Conservation (phyloP, 257 asterid species). For the Solanum gandarillasii region DNA sequence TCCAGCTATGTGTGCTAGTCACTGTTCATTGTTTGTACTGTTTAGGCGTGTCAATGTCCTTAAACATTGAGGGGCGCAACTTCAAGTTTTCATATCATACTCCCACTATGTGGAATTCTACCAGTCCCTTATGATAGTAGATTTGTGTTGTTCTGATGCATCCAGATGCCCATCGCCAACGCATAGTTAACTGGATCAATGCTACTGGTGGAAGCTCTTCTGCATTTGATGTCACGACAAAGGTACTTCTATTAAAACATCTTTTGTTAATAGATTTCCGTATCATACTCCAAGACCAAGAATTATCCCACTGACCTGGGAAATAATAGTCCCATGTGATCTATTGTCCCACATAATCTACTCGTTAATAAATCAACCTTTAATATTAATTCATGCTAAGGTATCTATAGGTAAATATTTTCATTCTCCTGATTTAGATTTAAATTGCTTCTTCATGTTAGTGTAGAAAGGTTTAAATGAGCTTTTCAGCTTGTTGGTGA, state of each 20-base stretch:
- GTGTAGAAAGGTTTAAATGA: neutral
- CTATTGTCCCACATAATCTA: neutral
- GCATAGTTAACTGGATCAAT: conserved; percentile 54
- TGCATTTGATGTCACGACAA: conserved; percentile 57
- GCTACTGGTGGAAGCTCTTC: conserved; percentile 51
- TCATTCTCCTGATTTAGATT: neutral
- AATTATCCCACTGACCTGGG: neutral
- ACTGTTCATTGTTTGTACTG: neutral
- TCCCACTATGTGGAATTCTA: neutral
- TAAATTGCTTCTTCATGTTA: neutral
- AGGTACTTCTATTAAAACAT: conserved; percentile 12
- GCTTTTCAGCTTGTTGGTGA: neutral
- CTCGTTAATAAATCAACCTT: neutral
- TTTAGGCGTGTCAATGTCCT: neutral
- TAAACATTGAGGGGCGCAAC: neutral
- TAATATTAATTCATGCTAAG: neutral
- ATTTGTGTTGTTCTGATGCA: neutral
- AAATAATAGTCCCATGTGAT: neutral
- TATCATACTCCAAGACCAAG: neutral
- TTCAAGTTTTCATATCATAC: neutral
- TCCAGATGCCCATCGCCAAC: conserved; percentile 54
- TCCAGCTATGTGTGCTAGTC: neutral
- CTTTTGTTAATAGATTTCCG: neutral
- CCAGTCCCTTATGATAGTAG: neutral
- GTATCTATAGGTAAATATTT: neutral